A percentile compares a stretch with the other conserved stretches of the same genome.
phyloP scores from a whole-genome alignment of 208 protist genomes.

The Acanthamoeba triangularis region DNA sequence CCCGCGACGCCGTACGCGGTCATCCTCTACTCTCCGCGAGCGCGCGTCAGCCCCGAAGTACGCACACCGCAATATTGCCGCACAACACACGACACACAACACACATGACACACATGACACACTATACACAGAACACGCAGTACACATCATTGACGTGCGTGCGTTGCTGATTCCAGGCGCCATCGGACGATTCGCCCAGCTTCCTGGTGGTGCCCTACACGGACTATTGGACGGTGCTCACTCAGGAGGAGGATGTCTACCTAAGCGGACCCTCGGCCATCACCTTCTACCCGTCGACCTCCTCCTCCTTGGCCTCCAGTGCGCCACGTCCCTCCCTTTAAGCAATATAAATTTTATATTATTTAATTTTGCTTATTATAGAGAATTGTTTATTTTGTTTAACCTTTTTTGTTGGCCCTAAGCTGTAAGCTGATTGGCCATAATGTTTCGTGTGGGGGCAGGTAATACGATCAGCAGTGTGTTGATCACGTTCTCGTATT shows the following conservation, averaged over 20 bases:
- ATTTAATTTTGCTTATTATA: too few species aligned
- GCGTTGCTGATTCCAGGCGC: not conserved
- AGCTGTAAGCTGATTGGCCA: not conserved
- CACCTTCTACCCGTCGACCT: not conserved
- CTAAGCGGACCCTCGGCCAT: not conserved
- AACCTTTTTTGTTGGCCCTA: not conserved
- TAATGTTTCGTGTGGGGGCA: not conserved
- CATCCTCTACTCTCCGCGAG: slow-evolving; percentile 19
- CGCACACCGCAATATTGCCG: not conserved
- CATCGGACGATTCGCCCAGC: not conserved
- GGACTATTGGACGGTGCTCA: not conserved
- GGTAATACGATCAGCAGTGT: not conserved
- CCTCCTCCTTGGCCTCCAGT: not conserved
- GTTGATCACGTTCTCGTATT: slow-evolving; percentile 8
- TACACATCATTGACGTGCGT: not conserved
- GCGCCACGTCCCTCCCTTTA: not conserved
- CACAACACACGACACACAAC: not conserved
- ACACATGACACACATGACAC: not conserved
- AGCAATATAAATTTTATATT: too few species aligned
- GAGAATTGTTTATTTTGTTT: too few species aligned
- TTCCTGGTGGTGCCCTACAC: not conserved
- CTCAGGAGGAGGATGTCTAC: not conserved
- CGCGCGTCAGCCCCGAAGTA: not conserved
- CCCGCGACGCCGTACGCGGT: not conserved
- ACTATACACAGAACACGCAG: too few species aligned